Conservation (phyloP, 23 red algal species). For the Pyropia yezoensis region DNA sequence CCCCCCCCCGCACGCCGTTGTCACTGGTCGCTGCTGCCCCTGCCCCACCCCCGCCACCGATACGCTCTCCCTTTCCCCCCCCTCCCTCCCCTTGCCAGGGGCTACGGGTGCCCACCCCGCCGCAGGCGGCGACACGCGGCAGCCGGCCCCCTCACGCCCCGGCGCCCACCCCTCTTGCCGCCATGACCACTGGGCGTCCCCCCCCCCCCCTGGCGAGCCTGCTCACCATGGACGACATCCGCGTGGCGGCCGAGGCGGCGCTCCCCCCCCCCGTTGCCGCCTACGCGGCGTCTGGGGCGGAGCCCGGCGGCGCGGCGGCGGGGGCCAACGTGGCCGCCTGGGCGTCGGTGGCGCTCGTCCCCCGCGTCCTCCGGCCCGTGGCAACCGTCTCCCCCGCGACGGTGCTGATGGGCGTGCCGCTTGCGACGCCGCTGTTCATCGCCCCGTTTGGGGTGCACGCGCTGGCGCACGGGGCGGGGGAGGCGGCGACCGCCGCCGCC, state of each 20-base stretch:
- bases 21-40: no score
- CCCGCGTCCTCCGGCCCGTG: neutral
- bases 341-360: neutral
- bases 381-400: neutral
- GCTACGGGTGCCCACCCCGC: no score
- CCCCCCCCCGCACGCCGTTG: no score
- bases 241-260: neutral
- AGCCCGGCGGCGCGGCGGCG: neutral
- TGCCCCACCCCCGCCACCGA: no score
- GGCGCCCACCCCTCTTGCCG: no score
- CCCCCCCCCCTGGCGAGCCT: no score
- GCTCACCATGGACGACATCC: no score
- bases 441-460: conserved; percentile 23
- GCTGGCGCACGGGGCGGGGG: conserved; percentile 3
- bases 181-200: no score
- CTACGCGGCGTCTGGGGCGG: neutral
- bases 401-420: neutral
- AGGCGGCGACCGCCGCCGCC: conserved; percentile 8
- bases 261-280: neutral
- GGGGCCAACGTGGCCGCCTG: neutral
- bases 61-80: no score
- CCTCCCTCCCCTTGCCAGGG: no score
- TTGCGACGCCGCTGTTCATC: conserved; percentile 7
- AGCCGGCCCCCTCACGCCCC: no score
- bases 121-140: no score